Evolutionary conservation across 257 asterid genomes (phyloP).

Genomic region (Fraxinus cuspidata): DNA sequence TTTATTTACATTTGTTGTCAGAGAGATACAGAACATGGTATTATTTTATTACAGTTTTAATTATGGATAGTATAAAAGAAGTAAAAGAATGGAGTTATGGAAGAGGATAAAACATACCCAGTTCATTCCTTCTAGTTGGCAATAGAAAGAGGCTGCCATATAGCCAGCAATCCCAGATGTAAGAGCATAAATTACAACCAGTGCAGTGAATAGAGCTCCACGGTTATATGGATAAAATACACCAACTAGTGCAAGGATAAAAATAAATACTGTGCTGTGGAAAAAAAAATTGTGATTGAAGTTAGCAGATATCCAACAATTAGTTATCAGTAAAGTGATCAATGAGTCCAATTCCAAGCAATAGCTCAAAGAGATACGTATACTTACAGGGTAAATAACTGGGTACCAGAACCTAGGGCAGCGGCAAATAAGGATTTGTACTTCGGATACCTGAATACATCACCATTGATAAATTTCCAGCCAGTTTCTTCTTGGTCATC

Average conservation of each 20-base stretch:
- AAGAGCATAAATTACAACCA: conserved; percentile 50
- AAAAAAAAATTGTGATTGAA: background rate
- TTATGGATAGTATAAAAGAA: background rate
- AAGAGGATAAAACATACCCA: conserved; percentile 19
- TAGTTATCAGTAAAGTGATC: background rate
- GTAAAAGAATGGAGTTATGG: background rate
- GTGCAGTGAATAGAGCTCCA: conserved; percentile 52
- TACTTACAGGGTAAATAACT: conserved; percentile 56
- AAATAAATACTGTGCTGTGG: conserved; percentile 42
- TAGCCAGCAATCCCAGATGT: conserved; percentile 58
- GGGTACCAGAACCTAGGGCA: conserved; percentile 54
- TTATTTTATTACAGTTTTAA: background rate
- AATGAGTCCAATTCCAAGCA: background rate
- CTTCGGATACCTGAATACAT: conserved; percentile 58
- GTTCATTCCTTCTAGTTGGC: conserved; percentile 57
- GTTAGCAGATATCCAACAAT: background rate
- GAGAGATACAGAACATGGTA: background rate
- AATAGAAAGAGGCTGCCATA: conserved; percentile 49
- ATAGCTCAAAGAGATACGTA: conserved; percentile 2
- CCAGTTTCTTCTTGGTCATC: conserved; percentile 67
- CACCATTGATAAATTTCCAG: conserved; percentile 67
- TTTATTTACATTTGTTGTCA: background rate
- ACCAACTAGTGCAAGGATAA: conserved; percentile 47
- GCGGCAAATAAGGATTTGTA: conserved; percentile 57
- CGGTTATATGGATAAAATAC: conserved; percentile 58